Evolutionary conservation across 2,329 filamentous ascomycete genomes (phyloP).

Genomic region (Fusarium floridanum): DNA sequence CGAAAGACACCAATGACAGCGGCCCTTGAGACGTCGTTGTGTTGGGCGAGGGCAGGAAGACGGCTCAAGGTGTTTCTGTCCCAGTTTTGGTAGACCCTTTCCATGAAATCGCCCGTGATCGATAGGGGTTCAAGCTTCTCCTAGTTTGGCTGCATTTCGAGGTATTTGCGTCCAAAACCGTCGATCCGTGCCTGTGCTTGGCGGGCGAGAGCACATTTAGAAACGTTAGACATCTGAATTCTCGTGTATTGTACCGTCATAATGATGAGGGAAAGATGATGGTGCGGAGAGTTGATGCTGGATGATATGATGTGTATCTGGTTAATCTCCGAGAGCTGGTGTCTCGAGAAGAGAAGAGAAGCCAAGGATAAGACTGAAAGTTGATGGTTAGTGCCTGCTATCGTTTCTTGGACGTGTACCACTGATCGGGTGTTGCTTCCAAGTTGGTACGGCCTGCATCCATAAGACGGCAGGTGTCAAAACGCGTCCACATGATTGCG

Average conservation of each 20-base stretch:
- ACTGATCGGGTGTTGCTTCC: neutral
- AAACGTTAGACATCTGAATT: neutral
- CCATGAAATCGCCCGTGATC: neutral
- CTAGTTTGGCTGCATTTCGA: neutral
- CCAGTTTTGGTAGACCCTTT: neutral
- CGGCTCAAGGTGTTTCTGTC: neutral
- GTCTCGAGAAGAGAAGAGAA: neutral
- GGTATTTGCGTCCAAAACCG: neutral
- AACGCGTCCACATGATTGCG: neutral
- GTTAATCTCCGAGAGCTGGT: neutral
- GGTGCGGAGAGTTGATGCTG: neutral
- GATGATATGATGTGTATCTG: neutral
- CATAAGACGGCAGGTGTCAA: neutral
- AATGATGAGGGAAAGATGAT: neutral
- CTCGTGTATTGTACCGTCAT: neutral
- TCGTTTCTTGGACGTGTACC: neutral
- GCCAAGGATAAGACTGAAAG: neutral
- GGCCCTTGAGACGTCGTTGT: neutral
- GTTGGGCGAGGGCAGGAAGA: neutral
- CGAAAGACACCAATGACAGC: neutral
- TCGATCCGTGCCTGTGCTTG: neutral
- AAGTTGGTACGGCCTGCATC: neutral
- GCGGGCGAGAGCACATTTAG: neutral
- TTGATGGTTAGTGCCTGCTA: neutral
- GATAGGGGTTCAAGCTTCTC: neutral